Evolutionary conservation across 1,284 basidiomycete genomes (phyloP), one percentile per base, ranked within the genome.

Genomic region (Ustilago nuda): DNA sequence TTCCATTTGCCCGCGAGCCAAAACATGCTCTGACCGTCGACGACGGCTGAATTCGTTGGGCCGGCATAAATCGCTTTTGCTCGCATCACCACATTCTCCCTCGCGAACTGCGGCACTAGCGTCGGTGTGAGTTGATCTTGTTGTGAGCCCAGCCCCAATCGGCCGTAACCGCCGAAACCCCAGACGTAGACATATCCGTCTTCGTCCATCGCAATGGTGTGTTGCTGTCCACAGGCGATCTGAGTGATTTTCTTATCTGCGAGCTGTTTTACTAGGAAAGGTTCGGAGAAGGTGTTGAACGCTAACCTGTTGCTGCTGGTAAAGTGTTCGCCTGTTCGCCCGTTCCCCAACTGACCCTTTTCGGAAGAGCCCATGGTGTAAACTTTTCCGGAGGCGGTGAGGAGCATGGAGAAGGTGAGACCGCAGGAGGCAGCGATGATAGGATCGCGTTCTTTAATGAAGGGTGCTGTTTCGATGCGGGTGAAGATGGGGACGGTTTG

Each of bases 281-380:
- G 64, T 13, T 91, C 89, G 19, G 88, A 87, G 81, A 93, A 91
- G n/a, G 92, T 89, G 84, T 94, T 94, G 80, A 90, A 96, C 11
- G 90, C 91, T 0, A 91, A 90, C 85, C 94, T 94, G 76, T 93
- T 93, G 41, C 91, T 93, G 3, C 92, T 92, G 8, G 91, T 91
- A 69, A 96, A 92, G 46, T 94, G 90, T 86, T 95, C 94, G 19
- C 94, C 94, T 0, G 94, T 94, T 64, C 90, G 90, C 15, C 95
- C 95, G 81, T 94, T 95, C 1, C 94, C 95, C 0, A 98, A 88
- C 79, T 97, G 94, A 2, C 95, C 95, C 76, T 93, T 91, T 86
- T 97, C 94, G n/a, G 91, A 92, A 61, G 92, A 94, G 39, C 95
- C 95, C 75, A 94, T 91, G 0, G 94, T 90, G 83, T 92, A 98